A percentile compares a stretch with the other conserved stretches of the same genome.
Evolutionary conservation across 345 rosid genomes (phyloP).

Genomic region (Hibiscus trionum): DNA sequence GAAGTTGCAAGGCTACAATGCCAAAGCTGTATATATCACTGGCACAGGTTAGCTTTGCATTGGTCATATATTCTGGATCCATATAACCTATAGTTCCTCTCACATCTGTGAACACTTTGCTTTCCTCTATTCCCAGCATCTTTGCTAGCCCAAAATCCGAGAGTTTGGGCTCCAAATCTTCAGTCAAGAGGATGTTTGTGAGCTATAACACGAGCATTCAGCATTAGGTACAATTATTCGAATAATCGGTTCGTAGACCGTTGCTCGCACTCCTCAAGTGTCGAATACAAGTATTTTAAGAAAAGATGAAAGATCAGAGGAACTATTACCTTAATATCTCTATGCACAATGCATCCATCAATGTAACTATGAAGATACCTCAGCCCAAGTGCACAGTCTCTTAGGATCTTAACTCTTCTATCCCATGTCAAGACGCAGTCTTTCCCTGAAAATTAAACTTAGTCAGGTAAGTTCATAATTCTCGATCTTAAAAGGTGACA

Average conservation of each 20-base stretch:
- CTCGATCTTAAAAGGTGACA: background rate
- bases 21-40: constrained; percentile 70
- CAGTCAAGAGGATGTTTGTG: constrained; percentile 63
- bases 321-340: constrained; percentile 52
- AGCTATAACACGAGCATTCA: constrained; percentile 28
- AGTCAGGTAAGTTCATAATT: background rate
- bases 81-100: constrained; percentile 70
- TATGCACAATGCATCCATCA: constrained; percentile 65
- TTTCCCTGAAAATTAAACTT: constrained; percentile 29
- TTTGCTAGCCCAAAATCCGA: constrained; percentile 62
- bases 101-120: constrained; percentile 66
- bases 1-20: constrained; percentile 51
- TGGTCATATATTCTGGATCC: constrained; percentile 74
- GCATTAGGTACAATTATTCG: background rate
- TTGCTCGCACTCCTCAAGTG: background rate
- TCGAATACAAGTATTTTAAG: background rate
- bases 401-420: constrained; percentile 47
- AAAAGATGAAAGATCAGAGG: background rate
- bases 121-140: constrained; percentile 66
- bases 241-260: too few species aligned
- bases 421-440: constrained; percentile 43
- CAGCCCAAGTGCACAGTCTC: constrained; percentile 42
- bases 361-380: constrained; percentile 48
- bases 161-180: constrained; percentile 47
- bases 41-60: constrained; percentile 53